phyloP scores from a whole-genome alignment of 1,284 basidiomycete species.

The Cryptococcus sp. region DNA sequence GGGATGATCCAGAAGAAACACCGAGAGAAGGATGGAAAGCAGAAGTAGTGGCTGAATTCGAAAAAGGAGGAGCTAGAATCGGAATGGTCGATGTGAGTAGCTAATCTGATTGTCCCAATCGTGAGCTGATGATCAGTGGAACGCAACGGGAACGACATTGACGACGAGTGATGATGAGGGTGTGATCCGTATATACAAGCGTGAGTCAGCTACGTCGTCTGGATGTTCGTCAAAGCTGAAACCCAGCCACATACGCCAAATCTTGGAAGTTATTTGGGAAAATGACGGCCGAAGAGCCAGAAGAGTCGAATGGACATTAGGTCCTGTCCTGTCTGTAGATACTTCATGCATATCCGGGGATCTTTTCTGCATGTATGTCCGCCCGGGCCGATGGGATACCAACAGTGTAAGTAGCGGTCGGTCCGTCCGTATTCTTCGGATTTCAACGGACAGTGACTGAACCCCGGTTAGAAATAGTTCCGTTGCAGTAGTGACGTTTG shows the following conservation, averaged over 20 bases:
- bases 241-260: slow-evolving; percentile 45
- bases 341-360: too few relatives aligned
- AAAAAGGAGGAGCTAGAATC: slow-evolving; percentile 70
- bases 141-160: slow-evolving; percentile 67
- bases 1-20: slow-evolving; percentile 24
- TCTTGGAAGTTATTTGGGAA: slow-evolving; percentile 47
- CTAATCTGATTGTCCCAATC: neutral
- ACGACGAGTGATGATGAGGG: slow-evolving; percentile 88
- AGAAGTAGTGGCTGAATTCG: slow-evolving; percentile 74
- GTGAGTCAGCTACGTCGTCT: slow-evolving; percentile 22
- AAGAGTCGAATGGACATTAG: slow-evolving; percentile 16
- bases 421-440: too few relatives aligned
- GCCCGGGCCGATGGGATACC: too few relatives aligned
- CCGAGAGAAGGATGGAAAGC: slow-evolving; percentile 59
- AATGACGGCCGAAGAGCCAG: slow-evolving; percentile 46
- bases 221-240: slow-evolving; percentile 12
- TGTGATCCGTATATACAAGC: slow-evolving; percentile 81
- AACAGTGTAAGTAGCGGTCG: too few relatives aligned
- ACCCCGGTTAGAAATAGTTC: too few relatives aligned
- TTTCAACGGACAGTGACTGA: too few relatives aligned
- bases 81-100: slow-evolving; percentile 78
- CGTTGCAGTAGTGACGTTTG: too few relatives aligned
- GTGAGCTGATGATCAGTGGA: slow-evolving; percentile 33
- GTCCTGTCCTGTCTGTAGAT: neutral
- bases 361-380: too few relatives aligned